A percentile compares a stretch with the other conserved stretches of the same genome.
Conservation (phyloP, 2,329 filamentous ascomycete genomes). For the Nemania diffusa region DNA sequence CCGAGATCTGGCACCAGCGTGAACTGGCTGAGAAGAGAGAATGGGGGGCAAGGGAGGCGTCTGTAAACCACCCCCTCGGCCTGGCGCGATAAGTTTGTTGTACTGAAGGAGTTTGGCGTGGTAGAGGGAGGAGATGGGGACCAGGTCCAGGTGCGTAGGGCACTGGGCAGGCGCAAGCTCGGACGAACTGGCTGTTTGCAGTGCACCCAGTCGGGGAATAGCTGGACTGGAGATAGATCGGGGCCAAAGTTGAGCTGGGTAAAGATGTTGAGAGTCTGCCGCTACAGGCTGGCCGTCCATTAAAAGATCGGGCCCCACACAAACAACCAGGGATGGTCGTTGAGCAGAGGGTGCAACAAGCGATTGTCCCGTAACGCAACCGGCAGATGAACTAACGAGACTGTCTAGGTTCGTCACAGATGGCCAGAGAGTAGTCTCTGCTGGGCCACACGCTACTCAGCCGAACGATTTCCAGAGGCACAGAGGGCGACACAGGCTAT, state of each 20-base stretch:
- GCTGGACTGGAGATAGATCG: constrained; percentile 51
- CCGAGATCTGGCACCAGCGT: constrained; percentile 66
- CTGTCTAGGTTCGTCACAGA: constrained; percentile 13
- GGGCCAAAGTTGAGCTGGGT: constrained; percentile 57
- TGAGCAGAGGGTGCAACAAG: constrained; percentile 35
- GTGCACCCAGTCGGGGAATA: constrained; percentile 47
- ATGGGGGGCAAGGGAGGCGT: constrained; percentile 65
- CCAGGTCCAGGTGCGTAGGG: constrained; percentile 61
- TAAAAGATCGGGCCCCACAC: constrained; percentile 52
- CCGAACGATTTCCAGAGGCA: constrained; percentile 6
- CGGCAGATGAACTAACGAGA: constrained; percentile 12
- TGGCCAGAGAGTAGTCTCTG: constrained; percentile 14
- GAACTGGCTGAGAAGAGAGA: constrained; percentile 65
- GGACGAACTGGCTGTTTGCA: constrained; percentile 39
- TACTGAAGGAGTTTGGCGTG: constrained; percentile 72
- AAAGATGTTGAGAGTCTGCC: constrained; percentile 61
- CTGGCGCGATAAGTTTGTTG: constrained; percentile 71
- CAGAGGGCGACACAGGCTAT: constrained; percentile 14
- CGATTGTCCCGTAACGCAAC: constrained; percentile 40
- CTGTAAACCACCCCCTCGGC: constrained; percentile 65
- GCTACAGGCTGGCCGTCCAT: constrained; percentile 64
- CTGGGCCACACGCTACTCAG: constrained; percentile 8
- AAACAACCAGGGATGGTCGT: constrained; percentile 42
- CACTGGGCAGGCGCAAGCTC: constrained; percentile 42
- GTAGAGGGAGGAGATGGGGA: constrained; percentile 67